Evolutionary conservation across 2,329 filamentous ascomycete species (phyloP).

Genomic region (Diplocarpon mali): DNA sequence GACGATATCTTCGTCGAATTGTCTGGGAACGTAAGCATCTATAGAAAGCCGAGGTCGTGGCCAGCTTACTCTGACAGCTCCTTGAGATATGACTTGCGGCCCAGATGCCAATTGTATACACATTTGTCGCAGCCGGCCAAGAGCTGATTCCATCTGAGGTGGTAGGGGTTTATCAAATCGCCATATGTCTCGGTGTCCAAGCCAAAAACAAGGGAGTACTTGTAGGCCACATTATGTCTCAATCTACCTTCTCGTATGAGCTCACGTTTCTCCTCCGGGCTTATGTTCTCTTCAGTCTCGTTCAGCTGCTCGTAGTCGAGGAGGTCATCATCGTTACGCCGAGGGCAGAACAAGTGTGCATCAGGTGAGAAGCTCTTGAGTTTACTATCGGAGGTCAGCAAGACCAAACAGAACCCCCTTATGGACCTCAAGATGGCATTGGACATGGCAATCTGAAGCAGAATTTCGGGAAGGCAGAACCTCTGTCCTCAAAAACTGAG

Average conservation of each 20-base stretch:
- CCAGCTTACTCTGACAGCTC: slow-evolving; percentile 45
- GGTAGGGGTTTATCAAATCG: slow-evolving; percentile 49
- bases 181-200: slow-evolving; percentile 49
- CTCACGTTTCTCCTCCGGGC: slow-evolving; percentile 37
- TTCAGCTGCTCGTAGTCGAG: slow-evolving; percentile 51
- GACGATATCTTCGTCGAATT: slow-evolving; percentile 38
- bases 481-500: not conserved
- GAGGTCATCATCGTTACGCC: slow-evolving; percentile 48
- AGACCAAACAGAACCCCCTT: not conserved
- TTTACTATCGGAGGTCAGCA: slow-evolving; percentile 16
- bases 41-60: not conserved
- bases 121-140: slow-evolving; percentile 58
- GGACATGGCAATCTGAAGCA: not conserved
- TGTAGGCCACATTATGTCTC: slow-evolving; percentile 52
- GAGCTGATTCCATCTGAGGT: slow-evolving; percentile 42
- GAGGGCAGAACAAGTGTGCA: slow-evolving; percentile 59
- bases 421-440: no score
- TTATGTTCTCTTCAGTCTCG: slow-evolving; percentile 36
- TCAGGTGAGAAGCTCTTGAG: slow-evolving; percentile 27
- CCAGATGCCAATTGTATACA: slow-evolving; percentile 63
- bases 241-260: slow-evolving; percentile 43
- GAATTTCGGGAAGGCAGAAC: not conserved
- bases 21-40: slow-evolving; percentile 8
- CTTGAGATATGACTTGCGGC: slow-evolving; percentile 50
- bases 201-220: slow-evolving; percentile 58